These are phyloP conservation scores for Coemansia sp. DNA, from an alignment of 192 early-diverging fungal genomes.

Conservation along the genomic window DNA sequence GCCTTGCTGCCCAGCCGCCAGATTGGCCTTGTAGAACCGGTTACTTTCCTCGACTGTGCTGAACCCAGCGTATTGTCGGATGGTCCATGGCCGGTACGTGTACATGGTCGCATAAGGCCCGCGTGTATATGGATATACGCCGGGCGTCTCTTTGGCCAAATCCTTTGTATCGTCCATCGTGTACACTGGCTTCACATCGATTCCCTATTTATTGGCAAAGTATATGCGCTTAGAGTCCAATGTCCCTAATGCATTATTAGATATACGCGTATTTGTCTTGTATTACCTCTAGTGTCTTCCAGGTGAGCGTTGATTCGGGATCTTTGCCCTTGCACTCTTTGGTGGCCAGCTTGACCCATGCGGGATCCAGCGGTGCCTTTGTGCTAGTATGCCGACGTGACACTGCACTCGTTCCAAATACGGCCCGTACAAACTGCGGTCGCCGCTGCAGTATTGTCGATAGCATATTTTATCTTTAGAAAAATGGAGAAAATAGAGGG, in stretches of 20 bases:
- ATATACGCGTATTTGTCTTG: too few relatives aligned
- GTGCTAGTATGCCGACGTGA: conserved; percentile 1
- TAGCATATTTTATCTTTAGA: not conserved
- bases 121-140: conserved; percentile 84
- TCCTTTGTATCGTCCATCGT: conserved; percentile 67
- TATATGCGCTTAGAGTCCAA: too few relatives aligned
- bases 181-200: conserved; percentile 84
- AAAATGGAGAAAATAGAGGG: not conserved
- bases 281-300: conserved; percentile 73
- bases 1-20: conserved; percentile 88
- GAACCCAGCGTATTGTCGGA: conserved; percentile 89
- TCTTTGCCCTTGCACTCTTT: conserved; percentile 90
- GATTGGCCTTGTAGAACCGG: conserved; percentile 82
- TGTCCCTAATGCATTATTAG: too few relatives aligned
- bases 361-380: conserved; percentile 62
- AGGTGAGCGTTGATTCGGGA: conserved; percentile 67
- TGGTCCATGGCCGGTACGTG: conserved; percentile 81
- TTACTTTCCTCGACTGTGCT: conserved; percentile 91
- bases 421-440: not conserved
- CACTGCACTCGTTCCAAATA: not conserved
- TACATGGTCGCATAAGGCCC: conserved; percentile 85
- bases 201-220: conserved; percentile 34
- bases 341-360: conserved; percentile 70
- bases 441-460: not conserved
- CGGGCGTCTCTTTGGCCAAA: conserved; percentile 71